Evolutionary conservation across 2,329 filamentous ascomycete genomes (phyloP), one percentile per base, ranked within the genome.

Genomic region (Stromatinia cepivora): DNA sequence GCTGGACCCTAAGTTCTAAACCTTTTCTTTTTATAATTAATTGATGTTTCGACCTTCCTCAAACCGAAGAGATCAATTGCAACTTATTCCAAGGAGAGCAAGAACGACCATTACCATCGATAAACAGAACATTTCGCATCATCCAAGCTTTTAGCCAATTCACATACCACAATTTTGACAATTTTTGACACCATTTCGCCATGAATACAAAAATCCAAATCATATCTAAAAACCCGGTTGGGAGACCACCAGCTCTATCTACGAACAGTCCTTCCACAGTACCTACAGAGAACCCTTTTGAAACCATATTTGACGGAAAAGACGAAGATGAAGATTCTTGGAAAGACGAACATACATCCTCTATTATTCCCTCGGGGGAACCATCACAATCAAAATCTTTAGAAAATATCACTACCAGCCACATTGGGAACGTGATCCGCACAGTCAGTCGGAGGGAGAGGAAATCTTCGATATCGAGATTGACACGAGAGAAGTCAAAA

Each of bases 401-500:
- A 46, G 65, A 39, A 31, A 70, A 53, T 48, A 70, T 64, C 13
- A 39, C 65, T 48, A 73, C 71, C 57, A 48, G 70, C 20, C 68
- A 39, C 31, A 56, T 69, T 39, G 72, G 71, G 48, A 36, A 71
- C 39, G 31, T 67, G 31, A 70, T 52, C 67, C 71, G 73, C 11
- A 65, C 58, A 22, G 70, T 46, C 36, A 74, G 71, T 39, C 67
- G 73, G 46, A 75, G 71, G 39, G 71, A 75, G 20, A 74, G 73
- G 70, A 73, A 72, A 66, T 75, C 75, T 57, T 78, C 78, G 8
- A 76, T 79, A 4, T 76, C 78, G 42, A 81, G 79, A 69, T 75
- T 79, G 17, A 77, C 77, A 28, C 77, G 81, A 66, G 77, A 80
- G 31, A 89, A 84, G 76, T 91, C 88, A 4, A 84, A 84, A 67